These are phyloP conservation scores for Cucurbita maxima DNA, from an alignment of 306 rosid genomes.

Conservation along the genomic window DNA sequence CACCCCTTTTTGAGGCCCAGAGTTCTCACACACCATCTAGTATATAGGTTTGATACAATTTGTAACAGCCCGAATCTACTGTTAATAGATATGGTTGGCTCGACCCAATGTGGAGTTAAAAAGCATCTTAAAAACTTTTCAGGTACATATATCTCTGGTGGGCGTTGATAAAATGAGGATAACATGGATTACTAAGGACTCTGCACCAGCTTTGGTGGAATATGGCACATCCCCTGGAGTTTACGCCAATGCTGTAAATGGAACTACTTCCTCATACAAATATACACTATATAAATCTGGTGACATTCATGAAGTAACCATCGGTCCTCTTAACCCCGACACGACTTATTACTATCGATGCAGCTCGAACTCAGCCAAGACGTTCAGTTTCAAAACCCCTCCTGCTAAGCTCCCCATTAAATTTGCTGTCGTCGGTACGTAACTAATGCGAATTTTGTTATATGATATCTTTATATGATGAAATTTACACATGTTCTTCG, in stretches of 20 bases:
- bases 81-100: no score
- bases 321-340: conserved; percentile 56
- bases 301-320: conserved; percentile 42
- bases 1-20: no score
- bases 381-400: conserved; percentile 46
- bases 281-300: conserved; percentile 27
- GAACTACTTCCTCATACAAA: conserved; percentile 31
- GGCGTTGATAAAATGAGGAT: conserved; percentile 60
- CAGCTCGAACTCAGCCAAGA: conserved; percentile 18
- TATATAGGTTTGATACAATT: no score
- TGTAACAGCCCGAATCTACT: no score
- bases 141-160: conserved; percentile 74
- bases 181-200: conserved; percentile 46
- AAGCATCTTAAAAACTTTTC: neutral
- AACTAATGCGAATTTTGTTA: neutral
- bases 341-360: conserved; percentile 48
- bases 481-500: neutral
- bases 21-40: no score
- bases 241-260: conserved; percentile 16
- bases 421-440: conserved; percentile 49
- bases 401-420: conserved; percentile 53
- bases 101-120: no score
- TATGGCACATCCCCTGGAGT: conserved; percentile 39
- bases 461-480: neutral
- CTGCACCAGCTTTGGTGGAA: conserved; percentile 24